Conservation (phyloP, 2,329 filamentous ascomycete species). For the Amylocarpus encephaloides region DNA sequence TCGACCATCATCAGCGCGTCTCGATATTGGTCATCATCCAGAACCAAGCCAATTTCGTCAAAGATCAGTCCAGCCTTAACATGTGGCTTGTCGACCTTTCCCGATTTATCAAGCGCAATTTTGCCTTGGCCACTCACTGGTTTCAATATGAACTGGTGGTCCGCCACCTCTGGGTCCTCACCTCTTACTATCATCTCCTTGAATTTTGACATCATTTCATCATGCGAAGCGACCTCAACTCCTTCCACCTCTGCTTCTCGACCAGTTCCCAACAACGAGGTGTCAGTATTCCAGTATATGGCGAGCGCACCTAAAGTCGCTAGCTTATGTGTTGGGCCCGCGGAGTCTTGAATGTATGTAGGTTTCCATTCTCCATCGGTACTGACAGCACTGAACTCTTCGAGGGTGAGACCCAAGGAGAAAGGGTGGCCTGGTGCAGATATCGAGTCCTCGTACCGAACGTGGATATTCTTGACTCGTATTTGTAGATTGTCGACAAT, state of each 20-base stretch:
- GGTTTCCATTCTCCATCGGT: constrained; percentile 94
- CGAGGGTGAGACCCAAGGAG: constrained; percentile 81
- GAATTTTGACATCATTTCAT: constrained; percentile 71
- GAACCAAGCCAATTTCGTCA: constrained; percentile 94
- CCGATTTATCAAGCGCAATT: constrained; percentile 90
- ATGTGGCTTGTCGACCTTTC: constrained; percentile 69
- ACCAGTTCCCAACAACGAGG: constrained; percentile 73
- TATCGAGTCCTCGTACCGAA: constrained; percentile 96
- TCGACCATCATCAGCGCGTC: constrained; percentile 98
- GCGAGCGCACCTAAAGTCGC: constrained; percentile 84
- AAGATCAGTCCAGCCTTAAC: constrained; percentile 89
- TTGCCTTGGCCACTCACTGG: constrained; percentile 94
- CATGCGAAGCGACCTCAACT: constrained; percentile 59
- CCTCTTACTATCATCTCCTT: constrained; percentile 71
- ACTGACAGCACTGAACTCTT: constrained; percentile 95
- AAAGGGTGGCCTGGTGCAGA: constrained; percentile 94
- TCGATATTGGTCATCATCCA: constrained; percentile 96
- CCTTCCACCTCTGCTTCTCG: constrained; percentile 59
- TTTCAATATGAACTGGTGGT: constrained; percentile 90
- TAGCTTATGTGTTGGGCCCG: constrained; percentile 81
- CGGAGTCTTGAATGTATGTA: constrained; percentile 87
- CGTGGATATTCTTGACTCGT: constrained; percentile 95
- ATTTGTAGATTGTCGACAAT: constrained; percentile 98
- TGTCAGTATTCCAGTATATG: constrained; percentile 97
- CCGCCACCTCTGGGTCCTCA: constrained; percentile 46